These are phyloP conservation scores for Heteromeles arbutifolia DNA, from an alignment of 306 rosid genomes.

Conservation along the genomic window DNA sequence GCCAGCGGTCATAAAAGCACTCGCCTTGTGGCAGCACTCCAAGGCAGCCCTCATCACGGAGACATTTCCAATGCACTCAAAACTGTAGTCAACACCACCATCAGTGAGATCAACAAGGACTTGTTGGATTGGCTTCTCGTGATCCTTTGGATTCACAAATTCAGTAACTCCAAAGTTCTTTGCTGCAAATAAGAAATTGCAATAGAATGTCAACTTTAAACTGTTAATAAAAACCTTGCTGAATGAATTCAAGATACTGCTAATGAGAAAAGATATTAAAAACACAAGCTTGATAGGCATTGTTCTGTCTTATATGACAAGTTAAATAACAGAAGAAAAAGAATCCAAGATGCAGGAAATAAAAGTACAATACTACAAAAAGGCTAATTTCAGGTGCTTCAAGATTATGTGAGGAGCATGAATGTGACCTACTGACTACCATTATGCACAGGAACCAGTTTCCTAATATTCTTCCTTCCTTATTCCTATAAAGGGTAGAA, in stretches of 20 bases:
- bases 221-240: background rate
- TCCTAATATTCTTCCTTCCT: background rate
- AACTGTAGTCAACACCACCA: slow-evolving; percentile 93
- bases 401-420: background rate
- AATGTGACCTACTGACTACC: background rate
- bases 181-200: slow-evolving; percentile 45
- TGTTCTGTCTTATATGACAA: background rate
- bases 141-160: slow-evolving; percentile 87
- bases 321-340: background rate
- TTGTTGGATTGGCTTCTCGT: slow-evolving; percentile 84
- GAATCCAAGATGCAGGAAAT: background rate
- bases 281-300: background rate
- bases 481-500: background rate
- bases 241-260: background rate
- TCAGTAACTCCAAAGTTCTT: slow-evolving; percentile 85
- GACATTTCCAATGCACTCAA: slow-evolving; percentile 98
- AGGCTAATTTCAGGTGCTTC: background rate
- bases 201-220: slow-evolving; percentile 1
- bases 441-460: background rate
- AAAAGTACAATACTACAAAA: background rate
- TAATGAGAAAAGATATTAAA: background rate
- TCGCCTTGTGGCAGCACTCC: slow-evolving; percentile 94
- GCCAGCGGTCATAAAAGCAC: slow-evolving; percentile 15
- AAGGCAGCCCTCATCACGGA: slow-evolving; percentile 86
- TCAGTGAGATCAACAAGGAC: slow-evolving; percentile 80